Evolutionary conservation across 2,329 filamentous ascomycete genomes (phyloP).

Genomic region (Monosporascus sp.): DNA sequence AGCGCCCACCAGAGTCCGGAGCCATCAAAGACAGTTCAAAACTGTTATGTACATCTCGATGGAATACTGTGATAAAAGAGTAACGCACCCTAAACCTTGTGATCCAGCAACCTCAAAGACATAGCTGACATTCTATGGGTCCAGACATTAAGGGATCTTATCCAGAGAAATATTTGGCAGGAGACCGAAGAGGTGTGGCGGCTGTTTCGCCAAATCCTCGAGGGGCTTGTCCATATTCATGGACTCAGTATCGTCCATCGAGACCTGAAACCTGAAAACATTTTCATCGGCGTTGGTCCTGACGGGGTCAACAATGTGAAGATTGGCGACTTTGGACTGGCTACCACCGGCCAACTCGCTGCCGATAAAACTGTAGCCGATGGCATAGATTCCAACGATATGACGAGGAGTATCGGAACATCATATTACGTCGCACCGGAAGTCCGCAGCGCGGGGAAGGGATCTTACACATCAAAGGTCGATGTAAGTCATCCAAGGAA

Average conservation of each 20-base stretch:
- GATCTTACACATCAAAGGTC: conserved; percentile 86
- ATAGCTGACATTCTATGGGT: background rate
- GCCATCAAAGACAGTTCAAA: conserved; percentile 48
- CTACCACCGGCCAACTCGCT: conserved; percentile 77
- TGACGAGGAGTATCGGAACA: conserved; percentile 70
- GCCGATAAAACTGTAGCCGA: conserved; percentile 45
- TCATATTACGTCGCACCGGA: conserved; percentile 92
- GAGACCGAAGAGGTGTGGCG: conserved; percentile 80
- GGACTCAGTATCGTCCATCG: conserved; percentile 87
- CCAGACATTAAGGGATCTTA: conserved; percentile 80
- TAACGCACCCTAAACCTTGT: conserved; percentile 31
- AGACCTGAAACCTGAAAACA: conserved; percentile 94
- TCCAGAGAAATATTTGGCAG: conserved; percentile 67
- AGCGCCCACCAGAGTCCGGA: conserved; percentile 21
- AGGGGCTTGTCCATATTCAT: conserved; percentile 87
- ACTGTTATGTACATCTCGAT: conserved; percentile 95
- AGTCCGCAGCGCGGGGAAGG: conserved; percentile 67
- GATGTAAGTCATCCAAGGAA: conserved; percentile 54
- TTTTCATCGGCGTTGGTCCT: conserved; percentile 68
- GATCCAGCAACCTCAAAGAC: background rate
- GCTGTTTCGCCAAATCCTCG: conserved; percentile 82
- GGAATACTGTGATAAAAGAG: conserved; percentile 93
- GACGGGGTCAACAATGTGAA: conserved; percentile 85
- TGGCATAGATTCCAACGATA: conserved; percentile 49
- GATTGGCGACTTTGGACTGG: conserved; percentile 93